Conservation (phyloP, 2,329 filamentous ascomycete genomes). For the Dactylonectria estremocensis region DNA sequence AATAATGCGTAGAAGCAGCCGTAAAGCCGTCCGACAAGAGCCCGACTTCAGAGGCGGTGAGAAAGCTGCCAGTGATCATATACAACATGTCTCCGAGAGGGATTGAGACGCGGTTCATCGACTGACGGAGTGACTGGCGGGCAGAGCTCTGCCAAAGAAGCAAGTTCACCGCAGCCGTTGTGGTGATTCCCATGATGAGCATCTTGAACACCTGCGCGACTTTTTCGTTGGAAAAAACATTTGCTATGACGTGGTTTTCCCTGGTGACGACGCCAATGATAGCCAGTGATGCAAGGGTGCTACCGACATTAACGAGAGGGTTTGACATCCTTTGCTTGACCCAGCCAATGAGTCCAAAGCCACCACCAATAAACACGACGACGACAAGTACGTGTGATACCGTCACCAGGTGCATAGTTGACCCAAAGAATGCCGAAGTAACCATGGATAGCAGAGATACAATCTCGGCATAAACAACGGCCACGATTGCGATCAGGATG, state of each 20-base stretch:
- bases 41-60: constrained; percentile 86
- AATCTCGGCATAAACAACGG: constrained; percentile 79
- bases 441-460: constrained; percentile 89
- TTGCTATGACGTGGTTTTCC: constrained; percentile 89
- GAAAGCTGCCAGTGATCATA: constrained; percentile 84
- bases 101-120: constrained; percentile 80
- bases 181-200: constrained; percentile 81
- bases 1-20: constrained; percentile 74
- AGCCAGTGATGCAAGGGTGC: constrained; percentile 87
- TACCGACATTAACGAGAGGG: constrained; percentile 86
- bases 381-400: constrained; percentile 86
- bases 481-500: constrained; percentile 80
- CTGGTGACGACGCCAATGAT: constrained; percentile 93
- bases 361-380: constrained; percentile 87
- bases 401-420: constrained; percentile 74
- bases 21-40: constrained; percentile 77
- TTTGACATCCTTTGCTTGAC: constrained; percentile 84
- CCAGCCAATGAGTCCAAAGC: constrained; percentile 90
- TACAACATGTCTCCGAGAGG: constrained; percentile 86
- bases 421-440: constrained; percentile 83
- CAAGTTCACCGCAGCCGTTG: constrained; percentile 81
- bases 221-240: constrained; percentile 85
- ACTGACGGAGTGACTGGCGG: constrained; percentile 78
- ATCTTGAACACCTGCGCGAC: constrained; percentile 88
- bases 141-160: constrained; percentile 85